These are phyloP conservation scores for Brachypodium distachyon DNA, from an alignment of 202 grass and related monocot species.

Conservation along the genomic window DNA sequence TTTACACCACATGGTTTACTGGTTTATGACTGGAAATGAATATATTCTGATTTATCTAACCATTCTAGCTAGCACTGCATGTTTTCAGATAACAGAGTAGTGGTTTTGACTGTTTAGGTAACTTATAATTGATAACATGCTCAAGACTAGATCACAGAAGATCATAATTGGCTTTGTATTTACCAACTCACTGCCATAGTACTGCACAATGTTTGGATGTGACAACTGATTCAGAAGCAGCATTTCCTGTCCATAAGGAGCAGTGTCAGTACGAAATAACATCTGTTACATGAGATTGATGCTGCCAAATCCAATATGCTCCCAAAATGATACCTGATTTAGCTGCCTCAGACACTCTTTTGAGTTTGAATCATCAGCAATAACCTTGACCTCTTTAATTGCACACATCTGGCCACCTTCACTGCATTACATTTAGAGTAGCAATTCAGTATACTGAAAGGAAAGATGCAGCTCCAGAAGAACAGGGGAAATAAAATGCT, in stretches of 20 bases:
- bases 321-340: slow-evolving; percentile 51
- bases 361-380: slow-evolving; percentile 97
- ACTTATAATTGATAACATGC: slow-evolving; percentile 13
- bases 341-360: slow-evolving; percentile 93
- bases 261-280: slow-evolving; percentile 13
- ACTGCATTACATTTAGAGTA: slow-evolving; percentile 41
- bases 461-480: not conserved
- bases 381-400: slow-evolving; percentile 97
- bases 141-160: not conserved
- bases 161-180: slow-evolving; percentile 21
- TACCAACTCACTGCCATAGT: slow-evolving; percentile 94
- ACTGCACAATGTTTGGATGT: slow-evolving; percentile 92
- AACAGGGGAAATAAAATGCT: not conserved
- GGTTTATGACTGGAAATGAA: not conserved
- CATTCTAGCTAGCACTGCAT: not conserved
- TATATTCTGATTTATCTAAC: slow-evolving; percentile 1
- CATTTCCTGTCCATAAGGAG: slow-evolving; percentile 62
- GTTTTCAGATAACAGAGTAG: not conserved
- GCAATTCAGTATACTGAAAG: not conserved
- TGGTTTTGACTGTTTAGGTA: not conserved
- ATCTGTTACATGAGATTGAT: not conserved
- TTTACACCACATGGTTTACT: not conserved
- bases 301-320: not conserved
- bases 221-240: slow-evolving; percentile 69
- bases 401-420: slow-evolving; percentile 91